Conservation (phyloP, 108 stramenopile genomes). For the Nannochloropsis granulata region DNA sequence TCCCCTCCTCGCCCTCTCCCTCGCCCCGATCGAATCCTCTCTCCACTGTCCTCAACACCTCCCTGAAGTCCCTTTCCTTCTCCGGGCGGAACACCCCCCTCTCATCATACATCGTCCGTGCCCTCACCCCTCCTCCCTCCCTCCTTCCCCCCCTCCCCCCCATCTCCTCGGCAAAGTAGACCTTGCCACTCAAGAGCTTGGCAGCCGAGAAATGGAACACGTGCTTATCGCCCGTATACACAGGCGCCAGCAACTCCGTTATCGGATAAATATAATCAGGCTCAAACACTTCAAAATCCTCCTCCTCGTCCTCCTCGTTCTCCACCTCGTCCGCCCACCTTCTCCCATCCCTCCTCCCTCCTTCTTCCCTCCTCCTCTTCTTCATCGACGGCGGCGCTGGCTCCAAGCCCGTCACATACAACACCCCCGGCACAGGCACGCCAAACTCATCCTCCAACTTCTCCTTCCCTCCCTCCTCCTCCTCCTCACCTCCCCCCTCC, state of each 20-base stretch:
- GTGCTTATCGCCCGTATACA: background rate
- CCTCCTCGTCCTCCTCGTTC: background rate
- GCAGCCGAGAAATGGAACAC: background rate
- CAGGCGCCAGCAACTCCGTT: background rate
- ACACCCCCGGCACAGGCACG: background rate
- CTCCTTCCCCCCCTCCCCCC: background rate
- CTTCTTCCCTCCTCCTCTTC: background rate
- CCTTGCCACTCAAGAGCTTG: background rate
- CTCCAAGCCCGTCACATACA: background rate
- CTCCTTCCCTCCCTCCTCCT: background rate
- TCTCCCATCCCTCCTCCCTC: background rate
- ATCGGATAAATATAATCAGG: background rate
- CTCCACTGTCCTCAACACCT: background rate
- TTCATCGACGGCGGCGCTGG: background rate
- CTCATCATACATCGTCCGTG: background rate
- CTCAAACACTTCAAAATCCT: background rate
- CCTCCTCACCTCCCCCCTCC: background rate
- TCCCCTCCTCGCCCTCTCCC: background rate
- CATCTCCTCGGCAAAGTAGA: background rate
- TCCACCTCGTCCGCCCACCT: background rate
- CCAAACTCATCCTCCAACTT: background rate
- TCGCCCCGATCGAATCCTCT: background rate
- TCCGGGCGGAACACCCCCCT: background rate
- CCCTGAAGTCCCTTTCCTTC: background rate
- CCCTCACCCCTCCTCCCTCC: background rate